Evolutionary conservation across 108 stramenopile species (phyloP).

Genomic region (Cyclotella kingstonii): DNA sequence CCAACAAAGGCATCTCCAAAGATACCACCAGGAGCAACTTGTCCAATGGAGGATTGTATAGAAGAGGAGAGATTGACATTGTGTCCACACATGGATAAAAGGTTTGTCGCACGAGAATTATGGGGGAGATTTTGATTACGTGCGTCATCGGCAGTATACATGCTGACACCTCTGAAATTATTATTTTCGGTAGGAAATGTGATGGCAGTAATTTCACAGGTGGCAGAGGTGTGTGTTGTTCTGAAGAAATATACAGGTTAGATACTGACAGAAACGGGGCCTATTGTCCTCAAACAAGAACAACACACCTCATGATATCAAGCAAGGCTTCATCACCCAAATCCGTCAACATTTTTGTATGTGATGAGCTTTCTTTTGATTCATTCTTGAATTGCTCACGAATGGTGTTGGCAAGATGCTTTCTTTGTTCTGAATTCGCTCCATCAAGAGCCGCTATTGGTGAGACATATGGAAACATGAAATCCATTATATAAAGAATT

Average conservation of each 20-base stretch:
- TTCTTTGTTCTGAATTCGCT: conserved; percentile 53
- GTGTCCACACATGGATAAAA: conserved; percentile 69
- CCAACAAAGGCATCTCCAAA: conserved; percentile 81
- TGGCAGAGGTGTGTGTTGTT: conserved; percentile 33
- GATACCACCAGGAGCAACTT: conserved; percentile 42
- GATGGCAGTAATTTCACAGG: conserved; percentile 73
- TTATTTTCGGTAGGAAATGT: conserved; percentile 59
- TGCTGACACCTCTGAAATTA: conserved; percentile 56
- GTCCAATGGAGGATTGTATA: conserved; percentile 23
- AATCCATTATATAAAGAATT: background rate
- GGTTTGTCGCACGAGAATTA: conserved; percentile 58
- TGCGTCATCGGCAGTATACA: conserved; percentile 68
- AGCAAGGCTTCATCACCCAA: conserved; percentile 61
- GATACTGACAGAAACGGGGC: background rate
- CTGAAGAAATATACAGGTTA: background rate
- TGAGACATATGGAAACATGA: background rate
- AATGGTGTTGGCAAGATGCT: conserved; percentile 52
- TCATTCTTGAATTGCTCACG: conserved; percentile 39
- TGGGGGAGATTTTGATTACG: conserved; percentile 39
- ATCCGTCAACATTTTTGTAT: too few relatives aligned
- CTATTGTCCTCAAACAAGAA: background rate
- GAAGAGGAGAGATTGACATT: conserved; percentile 5
- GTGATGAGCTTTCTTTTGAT: conserved; percentile 33
- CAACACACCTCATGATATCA: conserved; percentile 34
- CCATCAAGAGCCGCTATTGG: conserved; percentile 34